Evolutionary conservation across 2,329 filamentous ascomycete species (phyloP), one percentile per base, ranked within the genome.

Genomic region (Colletotrichum gloeosporioides): DNA sequence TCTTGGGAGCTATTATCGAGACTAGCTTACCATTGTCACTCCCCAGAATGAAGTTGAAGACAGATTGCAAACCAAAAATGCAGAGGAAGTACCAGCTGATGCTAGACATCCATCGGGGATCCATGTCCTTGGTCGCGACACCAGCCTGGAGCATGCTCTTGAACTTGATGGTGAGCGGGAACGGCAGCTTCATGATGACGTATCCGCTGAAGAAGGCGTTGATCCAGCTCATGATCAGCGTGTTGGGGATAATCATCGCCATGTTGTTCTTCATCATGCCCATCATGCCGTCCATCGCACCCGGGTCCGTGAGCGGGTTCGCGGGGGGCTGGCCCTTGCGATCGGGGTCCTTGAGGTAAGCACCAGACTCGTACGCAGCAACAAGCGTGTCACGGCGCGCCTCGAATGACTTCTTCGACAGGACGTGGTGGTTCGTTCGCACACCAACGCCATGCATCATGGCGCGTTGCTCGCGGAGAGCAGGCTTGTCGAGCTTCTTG

Each of bases 231-330:
- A 99, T 99, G 80, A 99, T 99, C 83, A 99, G 87, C 8, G 96
- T 99, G 86, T 99, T 98, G 65, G 97, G 97, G 75, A 99, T 95
- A 89, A 99, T 99, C 97, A 99, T 99, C 79, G 97, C 96, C 95
- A 99, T 98, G 84, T 99, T 98, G 74, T 96, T 96, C 91, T 99
- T 99, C 95, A 99, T 98, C 95, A 98, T 98, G 80, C 97, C 96
- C 97, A 99, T 99, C 97, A 99, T 99, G 80, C 96, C 96, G 83
- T 99, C 98, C 97, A 99, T 99, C 75, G 95, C 95, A 64, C 94
- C 94, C 27, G 98, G 98, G 84, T 99, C 97, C 13, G 94, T 95
- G 92, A 99, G 96, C 6, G 97, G 97, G 86, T 99, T 99, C 49
- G 95, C 92, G 25, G 96, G 94, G 4, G 96, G 94, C 86, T 98